These are phyloP conservation scores for Stephania cephalantha DNA, from an alignment of 164 flowering plant species.

Conservation along the genomic window DNA sequence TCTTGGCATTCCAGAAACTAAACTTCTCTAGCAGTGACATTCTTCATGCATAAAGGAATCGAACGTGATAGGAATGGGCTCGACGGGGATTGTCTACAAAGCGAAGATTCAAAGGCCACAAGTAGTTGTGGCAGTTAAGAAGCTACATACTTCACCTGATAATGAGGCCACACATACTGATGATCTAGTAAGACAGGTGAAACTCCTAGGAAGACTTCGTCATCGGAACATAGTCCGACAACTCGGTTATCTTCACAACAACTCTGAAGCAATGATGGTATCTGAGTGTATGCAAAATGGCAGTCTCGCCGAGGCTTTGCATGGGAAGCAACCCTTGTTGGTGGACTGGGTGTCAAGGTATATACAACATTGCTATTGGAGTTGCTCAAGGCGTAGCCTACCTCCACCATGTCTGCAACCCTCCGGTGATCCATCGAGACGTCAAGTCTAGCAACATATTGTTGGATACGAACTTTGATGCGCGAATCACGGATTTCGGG, in stretches of 20 bases:
- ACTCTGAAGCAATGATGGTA: slow-evolving; percentile 63
- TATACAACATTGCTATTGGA: slow-evolving; percentile 77
- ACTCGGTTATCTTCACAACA: slow-evolving; percentile 72
- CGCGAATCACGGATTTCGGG: slow-evolving; percentile 88
- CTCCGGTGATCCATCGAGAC: slow-evolving; percentile 84
- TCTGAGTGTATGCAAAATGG: slow-evolving; percentile 93
- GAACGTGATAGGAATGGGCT: slow-evolving; percentile 83
- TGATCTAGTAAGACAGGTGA: slow-evolving; percentile 74
- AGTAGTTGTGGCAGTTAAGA: slow-evolving; percentile 80
- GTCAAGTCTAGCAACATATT: slow-evolving; percentile 87
- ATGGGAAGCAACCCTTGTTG: slow-evolving; percentile 57
- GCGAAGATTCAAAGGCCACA: slow-evolving; percentile 60
- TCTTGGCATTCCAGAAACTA: slow-evolving; percentile 83
- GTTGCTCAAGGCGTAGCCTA: slow-evolving; percentile 92
- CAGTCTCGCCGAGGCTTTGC: slow-evolving; percentile 80
- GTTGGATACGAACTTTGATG: slow-evolving; percentile 70
- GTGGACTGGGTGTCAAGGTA: slow-evolving; percentile 91
- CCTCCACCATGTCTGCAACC: slow-evolving; percentile 93
- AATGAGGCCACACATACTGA: slow-evolving; percentile 30
- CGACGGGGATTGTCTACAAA: slow-evolving; percentile 79
- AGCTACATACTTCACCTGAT: slow-evolving; percentile 65
- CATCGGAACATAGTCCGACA: slow-evolving; percentile 83
- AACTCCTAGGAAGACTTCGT: slow-evolving; percentile 64
- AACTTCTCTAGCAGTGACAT: slow-evolving; percentile 67
- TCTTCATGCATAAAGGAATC: slow-evolving; percentile 73